Conservation (phyloP, 345 rosid species). For the Eucalyptus erythrocorys region DNA sequence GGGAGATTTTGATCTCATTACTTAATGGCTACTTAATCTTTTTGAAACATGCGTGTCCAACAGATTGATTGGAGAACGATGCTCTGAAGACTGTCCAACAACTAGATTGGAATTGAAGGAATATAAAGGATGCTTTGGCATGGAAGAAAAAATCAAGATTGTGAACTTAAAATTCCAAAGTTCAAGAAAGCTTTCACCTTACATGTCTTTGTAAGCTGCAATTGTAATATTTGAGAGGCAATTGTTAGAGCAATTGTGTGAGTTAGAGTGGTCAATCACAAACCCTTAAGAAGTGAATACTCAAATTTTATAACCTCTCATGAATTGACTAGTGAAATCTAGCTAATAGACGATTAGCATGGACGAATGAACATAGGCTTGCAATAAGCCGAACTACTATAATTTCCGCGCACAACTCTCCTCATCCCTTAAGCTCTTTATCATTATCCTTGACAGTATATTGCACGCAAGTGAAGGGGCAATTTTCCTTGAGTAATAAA, state of each 20-base stretch:
- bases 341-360: accelerated
- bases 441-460: neutral
- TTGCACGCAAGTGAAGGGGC: neutral
- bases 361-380: accelerated
- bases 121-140: neutral
- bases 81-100: accelerated
- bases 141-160: neutral
- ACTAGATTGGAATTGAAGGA: neutral
- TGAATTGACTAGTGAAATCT: neutral
- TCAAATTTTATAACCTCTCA: neutral
- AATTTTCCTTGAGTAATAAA: neutral
- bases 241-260: neutral
- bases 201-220: accelerated
- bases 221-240: neutral
- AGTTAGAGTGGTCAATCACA: accelerated
- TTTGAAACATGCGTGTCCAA: neutral
- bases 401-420: accelerated
- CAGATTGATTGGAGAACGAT: neutral
- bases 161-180: neutral
- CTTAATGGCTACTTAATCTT: too few relatives aligned
- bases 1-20: neutral
- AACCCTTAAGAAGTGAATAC: neutral
- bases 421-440: neutral
- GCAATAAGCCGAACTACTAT: accelerated
- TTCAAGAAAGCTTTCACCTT: neutral